Evolutionary conservation across 1,139 yeast genomes (phyloP).

Genomic region (Candida sp.): DNA sequence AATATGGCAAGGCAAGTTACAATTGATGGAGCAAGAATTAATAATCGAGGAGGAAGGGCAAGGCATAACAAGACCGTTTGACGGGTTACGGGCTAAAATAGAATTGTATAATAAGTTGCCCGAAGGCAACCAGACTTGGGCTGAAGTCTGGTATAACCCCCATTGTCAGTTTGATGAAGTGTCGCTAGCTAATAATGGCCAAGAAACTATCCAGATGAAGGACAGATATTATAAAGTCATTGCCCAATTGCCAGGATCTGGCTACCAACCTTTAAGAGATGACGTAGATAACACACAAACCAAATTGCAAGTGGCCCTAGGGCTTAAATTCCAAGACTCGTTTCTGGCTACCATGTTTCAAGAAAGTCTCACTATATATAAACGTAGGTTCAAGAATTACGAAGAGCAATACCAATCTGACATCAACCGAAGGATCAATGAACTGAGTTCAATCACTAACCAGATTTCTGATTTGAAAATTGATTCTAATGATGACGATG

Average conservation of each 20-base stretch:
- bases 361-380: slow-evolving; percentile 29
- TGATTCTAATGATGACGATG: slow-evolving; percentile 7
- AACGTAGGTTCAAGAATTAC: slow-evolving; percentile 25
- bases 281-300: slow-evolving; percentile 8
- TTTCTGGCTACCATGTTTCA: slow-evolving; percentile 29
- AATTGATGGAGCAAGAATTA: slow-evolving; percentile 31
- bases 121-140: slow-evolving; percentile 27
- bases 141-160: slow-evolving; percentile 43
- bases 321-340: slow-evolving; percentile 27
- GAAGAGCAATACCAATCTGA: slow-evolving; percentile 27
- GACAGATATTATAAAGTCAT: slow-evolving; percentile 32
- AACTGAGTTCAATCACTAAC: background rate
- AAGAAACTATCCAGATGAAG: slow-evolving; percentile 29
- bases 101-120: slow-evolving; percentile 25
- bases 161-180: slow-evolving; percentile 6
- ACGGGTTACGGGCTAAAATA: slow-evolving; percentile 29
- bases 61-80: slow-evolving; percentile 15
- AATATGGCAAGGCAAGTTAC: slow-evolving; percentile 35
- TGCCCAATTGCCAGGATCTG: slow-evolving; percentile 37
- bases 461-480: slow-evolving; percentile 3
- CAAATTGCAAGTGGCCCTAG: slow-evolving; percentile 33
- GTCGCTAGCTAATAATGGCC: slow-evolving; percentile 21
- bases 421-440: background rate
- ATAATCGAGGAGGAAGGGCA: slow-evolving; percentile 10
- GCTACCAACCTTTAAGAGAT: slow-evolving; percentile 19